Conservation (phyloP, 352 stramenopile species). For the Phytophthora capsici region DNA sequence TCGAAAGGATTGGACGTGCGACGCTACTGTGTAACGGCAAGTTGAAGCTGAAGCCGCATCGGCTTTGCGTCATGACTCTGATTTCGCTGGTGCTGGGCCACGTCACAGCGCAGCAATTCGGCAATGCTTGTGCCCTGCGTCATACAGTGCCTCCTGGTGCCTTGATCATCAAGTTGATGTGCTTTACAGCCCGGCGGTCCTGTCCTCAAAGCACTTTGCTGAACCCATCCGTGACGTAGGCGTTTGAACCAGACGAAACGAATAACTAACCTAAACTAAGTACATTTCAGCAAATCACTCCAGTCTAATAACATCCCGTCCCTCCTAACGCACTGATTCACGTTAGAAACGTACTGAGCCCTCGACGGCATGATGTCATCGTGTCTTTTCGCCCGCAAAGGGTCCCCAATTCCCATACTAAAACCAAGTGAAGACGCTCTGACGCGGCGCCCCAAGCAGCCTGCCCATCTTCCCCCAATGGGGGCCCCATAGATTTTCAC, state of each 20-base stretch:
- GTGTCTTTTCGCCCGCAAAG: slow-evolving; percentile 14
- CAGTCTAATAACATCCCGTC: neutral
- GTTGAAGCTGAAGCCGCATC: slow-evolving; percentile 21
- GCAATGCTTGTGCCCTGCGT: neutral
- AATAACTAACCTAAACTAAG: slow-evolving; percentile 9
- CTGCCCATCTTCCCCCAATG: slow-evolving; percentile 7
- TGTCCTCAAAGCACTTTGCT: slow-evolving; percentile 1
- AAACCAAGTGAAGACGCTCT: slow-evolving; percentile 21
- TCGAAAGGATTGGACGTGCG: slow-evolving; percentile 21
- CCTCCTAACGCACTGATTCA: neutral
- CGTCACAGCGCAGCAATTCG: slow-evolving; percentile 13
- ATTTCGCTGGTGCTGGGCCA: slow-evolving; percentile 27
- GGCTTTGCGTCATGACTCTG: slow-evolving; percentile 35
- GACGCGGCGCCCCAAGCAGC: slow-evolving; percentile 28
- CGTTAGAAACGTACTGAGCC: neutral
- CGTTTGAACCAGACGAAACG: neutral
- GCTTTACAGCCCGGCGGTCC: slow-evolving; percentile 8
- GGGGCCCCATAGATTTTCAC: slow-evolving; percentile 7
- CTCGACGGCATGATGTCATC: slow-evolving; percentile 50
- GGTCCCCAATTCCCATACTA: slow-evolving; percentile 19
- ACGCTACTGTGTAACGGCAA: slow-evolving; percentile 7
- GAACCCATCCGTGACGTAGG: slow-evolving; percentile 8
- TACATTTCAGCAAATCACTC: neutral
- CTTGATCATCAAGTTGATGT: neutral
- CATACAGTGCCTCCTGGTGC: slow-evolving; percentile 1